Conservation (phyloP, 2,329 filamentous ascomycete species). For the Sporothrix pallida region DNA sequence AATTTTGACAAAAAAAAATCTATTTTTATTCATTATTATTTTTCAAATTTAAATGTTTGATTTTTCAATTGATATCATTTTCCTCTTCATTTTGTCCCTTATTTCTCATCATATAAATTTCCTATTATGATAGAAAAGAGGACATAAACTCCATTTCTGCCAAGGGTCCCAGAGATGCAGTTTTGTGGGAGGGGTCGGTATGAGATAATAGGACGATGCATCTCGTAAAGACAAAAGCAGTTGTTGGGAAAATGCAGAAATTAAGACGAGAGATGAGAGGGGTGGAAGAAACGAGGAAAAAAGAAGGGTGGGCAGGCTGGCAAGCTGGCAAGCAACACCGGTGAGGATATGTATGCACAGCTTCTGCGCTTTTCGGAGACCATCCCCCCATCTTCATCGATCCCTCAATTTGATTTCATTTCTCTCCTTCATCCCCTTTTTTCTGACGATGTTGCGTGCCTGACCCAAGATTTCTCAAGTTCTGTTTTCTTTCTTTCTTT, state of each 20-base stretch:
- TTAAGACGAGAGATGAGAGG: background rate
- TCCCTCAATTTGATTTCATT: background rate
- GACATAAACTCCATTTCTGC: background rate
- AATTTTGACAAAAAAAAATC: too few relatives aligned
- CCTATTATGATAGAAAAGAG: background rate
- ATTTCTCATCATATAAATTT: background rate
- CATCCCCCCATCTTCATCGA: background rate
- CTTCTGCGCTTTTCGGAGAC: background rate
- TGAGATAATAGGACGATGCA: slow-evolving; percentile 17
- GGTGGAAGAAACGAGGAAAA: background rate
- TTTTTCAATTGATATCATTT: background rate
- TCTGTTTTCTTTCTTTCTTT: too few relatives aligned
- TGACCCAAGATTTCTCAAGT: background rate
- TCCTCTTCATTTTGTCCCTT: background rate
- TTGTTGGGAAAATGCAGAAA: background rate
- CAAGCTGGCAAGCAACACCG: background rate
- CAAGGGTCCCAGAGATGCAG: background rate
- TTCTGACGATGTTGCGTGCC: background rate
- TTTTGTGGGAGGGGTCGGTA: background rate
- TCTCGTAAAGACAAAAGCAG: slow-evolving; percentile 4
- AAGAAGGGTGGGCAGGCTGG: background rate
- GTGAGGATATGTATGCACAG: background rate
- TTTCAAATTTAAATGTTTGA: too few relatives aligned
- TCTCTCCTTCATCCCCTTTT: background rate
- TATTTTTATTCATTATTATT: too few relatives aligned